Evolutionary conservation across 306 rosid genomes (phyloP).

Genomic region (Prosopis cineraria): DNA sequence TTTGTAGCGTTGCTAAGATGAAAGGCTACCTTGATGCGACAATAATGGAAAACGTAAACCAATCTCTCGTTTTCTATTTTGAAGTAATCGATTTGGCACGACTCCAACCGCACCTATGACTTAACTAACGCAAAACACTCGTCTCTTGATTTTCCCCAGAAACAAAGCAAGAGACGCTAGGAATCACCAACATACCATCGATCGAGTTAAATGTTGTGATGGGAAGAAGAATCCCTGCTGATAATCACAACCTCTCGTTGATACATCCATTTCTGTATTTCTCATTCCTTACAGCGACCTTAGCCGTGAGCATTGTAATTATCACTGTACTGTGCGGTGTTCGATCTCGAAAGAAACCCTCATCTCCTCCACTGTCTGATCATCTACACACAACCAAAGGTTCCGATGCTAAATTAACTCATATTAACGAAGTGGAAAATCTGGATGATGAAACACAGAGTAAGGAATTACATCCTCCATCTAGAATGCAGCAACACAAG

Average conservation of each 20-base stretch:
- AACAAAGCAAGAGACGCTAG: slow-evolving; percentile 4
- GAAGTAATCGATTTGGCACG: slow-evolving; percentile 50
- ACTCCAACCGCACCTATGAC: not conserved
- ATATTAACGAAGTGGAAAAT: not conserved
- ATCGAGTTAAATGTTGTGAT: slow-evolving; percentile 38
- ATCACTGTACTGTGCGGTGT: slow-evolving; percentile 56
- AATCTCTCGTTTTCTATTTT: slow-evolving; percentile 44
- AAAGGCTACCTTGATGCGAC: not conserved
- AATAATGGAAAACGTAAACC: not conserved
- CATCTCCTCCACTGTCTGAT: not conserved
- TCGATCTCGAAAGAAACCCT: slow-evolving; percentile 34
- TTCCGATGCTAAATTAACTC: not conserved
- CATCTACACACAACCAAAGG: not conserved
- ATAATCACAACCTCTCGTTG: slow-evolving; percentile 40
- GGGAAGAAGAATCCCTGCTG: slow-evolving; percentile 66
- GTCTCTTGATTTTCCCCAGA: not conserved
- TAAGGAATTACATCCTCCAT: slow-evolving; percentile 60
- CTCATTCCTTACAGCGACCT: slow-evolving; percentile 43
- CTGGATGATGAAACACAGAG: slow-evolving; percentile 2
- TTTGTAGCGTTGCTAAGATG: not conserved
- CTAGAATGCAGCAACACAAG: slow-evolving; percentile 33
- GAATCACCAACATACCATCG: slow-evolving; percentile 2
- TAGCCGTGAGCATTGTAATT: slow-evolving; percentile 53
- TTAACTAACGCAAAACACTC: slow-evolving; percentile 7
- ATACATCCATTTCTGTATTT: slow-evolving; percentile 45